These are phyloP conservation scores for Citrus australasica DNA, from an alignment of 345 rosid species.

Conservation along the genomic window DNA sequence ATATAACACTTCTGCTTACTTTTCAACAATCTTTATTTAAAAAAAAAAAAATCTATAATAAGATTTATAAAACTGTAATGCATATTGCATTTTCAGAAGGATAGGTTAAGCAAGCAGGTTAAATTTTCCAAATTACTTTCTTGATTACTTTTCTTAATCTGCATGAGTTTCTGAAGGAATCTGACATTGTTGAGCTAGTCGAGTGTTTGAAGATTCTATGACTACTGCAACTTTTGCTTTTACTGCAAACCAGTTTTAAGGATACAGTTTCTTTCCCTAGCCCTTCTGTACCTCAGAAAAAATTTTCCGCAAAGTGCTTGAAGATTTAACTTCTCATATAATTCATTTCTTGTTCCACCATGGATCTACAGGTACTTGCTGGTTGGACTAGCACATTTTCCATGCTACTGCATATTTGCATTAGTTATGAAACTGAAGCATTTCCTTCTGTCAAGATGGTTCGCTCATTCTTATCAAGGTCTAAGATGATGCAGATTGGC, in stretches of 20 bases:
- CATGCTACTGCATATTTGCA: slow-evolving; percentile 51
- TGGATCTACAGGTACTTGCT: slow-evolving; percentile 45
- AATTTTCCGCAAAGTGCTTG: background rate
- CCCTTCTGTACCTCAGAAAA: background rate
- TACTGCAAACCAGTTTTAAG: background rate
- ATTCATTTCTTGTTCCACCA: background rate
- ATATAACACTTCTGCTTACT: background rate
- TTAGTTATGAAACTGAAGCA: slow-evolving; percentile 37
- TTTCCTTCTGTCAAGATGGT: slow-evolving; percentile 42
- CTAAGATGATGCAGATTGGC: background rate
- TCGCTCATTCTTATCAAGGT: slow-evolving; percentile 32
- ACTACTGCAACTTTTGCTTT: no score
- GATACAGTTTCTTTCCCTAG: background rate
- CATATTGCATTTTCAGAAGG: background rate
- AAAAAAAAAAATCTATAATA: background rate
- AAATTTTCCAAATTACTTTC: background rate
- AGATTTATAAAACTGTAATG: background rate
- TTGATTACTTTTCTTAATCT: no score
- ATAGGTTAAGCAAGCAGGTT: background rate
- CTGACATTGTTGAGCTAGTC: no score
- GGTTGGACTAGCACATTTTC: slow-evolving; percentile 52
- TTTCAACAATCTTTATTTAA: background rate
- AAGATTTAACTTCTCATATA: background rate
- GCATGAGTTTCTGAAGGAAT: no score
- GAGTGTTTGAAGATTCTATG: no score